These are phyloP conservation scores for Diaporthe longicolla DNA, from an alignment of 2,329 filamentous ascomycete species.

Conservation along the genomic window DNA sequence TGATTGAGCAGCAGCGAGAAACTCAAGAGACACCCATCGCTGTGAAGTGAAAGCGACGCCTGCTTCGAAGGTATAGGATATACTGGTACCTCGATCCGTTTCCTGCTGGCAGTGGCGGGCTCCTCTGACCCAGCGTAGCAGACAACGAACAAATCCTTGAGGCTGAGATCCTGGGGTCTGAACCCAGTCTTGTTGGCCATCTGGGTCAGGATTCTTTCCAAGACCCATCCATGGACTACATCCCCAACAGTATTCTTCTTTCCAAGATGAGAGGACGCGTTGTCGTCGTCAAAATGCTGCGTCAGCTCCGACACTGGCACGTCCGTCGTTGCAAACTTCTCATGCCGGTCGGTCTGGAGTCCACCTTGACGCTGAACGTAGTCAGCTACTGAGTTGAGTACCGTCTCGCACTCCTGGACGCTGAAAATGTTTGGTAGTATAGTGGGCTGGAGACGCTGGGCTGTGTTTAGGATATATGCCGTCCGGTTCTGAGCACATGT, in stretches of 20 bases:
- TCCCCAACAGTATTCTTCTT: conserved; percentile 11
- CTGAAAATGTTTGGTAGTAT: conserved; percentile 20
- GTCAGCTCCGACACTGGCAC: conserved; percentile 39
- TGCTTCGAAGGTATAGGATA: conserved; percentile 40
- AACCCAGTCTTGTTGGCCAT: conserved; percentile 38
- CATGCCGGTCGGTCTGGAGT: conserved; percentile 37
- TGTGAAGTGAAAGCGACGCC: conserved; percentile 40
- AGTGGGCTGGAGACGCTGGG: conserved; percentile 39
- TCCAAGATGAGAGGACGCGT: not conserved
- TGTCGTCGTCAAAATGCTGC: not conserved
- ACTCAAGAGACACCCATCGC: conserved; percentile 39
- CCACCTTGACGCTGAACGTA: conserved; percentile 37
- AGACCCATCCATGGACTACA: conserved; percentile 23
- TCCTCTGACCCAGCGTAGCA: conserved; percentile 24
- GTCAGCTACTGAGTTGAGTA: conserved; percentile 34
- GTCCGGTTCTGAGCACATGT: conserved; percentile 40
- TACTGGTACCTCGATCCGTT: not conserved
- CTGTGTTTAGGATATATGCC: conserved; percentile 38
- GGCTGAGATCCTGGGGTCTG: conserved; percentile 30
- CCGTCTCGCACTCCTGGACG: conserved; percentile 31
- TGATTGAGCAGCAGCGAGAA: conserved; percentile 41
- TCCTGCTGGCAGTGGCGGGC: not conserved
- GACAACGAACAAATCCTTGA: conserved; percentile 41
- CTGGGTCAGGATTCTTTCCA: conserved; percentile 20
- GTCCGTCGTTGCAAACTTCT: conserved; percentile 41